phyloP scores from a whole-genome alignment of 805 yeast species.

The Kregervanrija fluxuum region DNA sequence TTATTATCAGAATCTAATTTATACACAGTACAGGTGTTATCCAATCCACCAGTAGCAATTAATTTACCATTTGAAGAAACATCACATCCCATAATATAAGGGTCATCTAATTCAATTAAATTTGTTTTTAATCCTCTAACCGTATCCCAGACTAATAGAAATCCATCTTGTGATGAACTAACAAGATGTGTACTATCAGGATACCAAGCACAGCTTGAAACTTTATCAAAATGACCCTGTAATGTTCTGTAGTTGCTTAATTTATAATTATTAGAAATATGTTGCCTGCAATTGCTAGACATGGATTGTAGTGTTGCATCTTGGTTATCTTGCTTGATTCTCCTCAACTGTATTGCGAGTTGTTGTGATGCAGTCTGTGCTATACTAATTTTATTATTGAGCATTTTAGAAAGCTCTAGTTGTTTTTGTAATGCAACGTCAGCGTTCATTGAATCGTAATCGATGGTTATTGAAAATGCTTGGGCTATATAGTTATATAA shows the following conservation, averaged over 20 bases:
- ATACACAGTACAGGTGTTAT: conserved; percentile 71
- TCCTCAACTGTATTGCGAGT: conserved; percentile 20
- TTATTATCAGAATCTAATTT: conserved; percentile 24
- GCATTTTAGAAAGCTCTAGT: conserved; percentile 15
- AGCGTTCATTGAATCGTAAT: conserved; percentile 2
- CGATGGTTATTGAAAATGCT: too few species aligned
- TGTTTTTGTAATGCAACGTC: conserved; percentile 17
- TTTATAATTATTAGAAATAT: conserved; percentile 4
- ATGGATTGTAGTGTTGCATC: conserved; percentile 23
- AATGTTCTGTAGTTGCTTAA: conserved; percentile 28
- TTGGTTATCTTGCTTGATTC: conserved; percentile 19
- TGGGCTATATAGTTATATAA: too few species aligned
- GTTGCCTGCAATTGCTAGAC: conserved; percentile 18
- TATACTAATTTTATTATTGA: conserved; percentile 16
- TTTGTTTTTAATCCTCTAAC: conserved; percentile 61
- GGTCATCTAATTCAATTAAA: conserved; percentile 66
- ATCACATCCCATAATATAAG: conserved; percentile 75
- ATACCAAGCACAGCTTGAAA: conserved; percentile 65
- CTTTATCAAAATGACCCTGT: conserved; percentile 67
- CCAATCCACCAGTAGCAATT: conserved; percentile 79
- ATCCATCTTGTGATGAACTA: conserved; percentile 84
- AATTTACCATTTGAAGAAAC: conserved; percentile 57
- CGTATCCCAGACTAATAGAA: conserved; percentile 77
- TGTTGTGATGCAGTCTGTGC: conserved; percentile 22
- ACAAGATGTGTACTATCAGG: conserved; percentile 52